These are phyloP conservation scores for Yamadazyma akitaensis DNA, from an alignment of 805 yeast genomes.

Conservation along the genomic window DNA sequence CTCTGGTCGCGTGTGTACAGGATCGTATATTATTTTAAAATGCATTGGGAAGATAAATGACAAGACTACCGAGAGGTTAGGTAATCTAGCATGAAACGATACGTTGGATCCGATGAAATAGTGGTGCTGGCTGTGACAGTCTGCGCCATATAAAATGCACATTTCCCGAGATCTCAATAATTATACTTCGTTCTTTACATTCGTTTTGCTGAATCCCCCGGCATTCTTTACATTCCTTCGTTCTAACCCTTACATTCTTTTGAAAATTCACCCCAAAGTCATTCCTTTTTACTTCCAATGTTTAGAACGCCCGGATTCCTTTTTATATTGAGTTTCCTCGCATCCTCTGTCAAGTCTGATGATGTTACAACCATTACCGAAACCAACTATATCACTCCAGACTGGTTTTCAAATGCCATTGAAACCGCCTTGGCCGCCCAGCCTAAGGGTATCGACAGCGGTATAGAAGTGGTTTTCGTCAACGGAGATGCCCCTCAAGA, in stretches of 20 bases:
- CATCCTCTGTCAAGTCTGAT: slow-evolving; percentile 5
- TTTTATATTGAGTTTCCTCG: slow-evolving; percentile 1
- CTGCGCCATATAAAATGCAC: not conserved
- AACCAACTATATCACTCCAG: slow-evolving; percentile 25
- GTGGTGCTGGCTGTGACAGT: not conserved
- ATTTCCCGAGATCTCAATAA: too few species aligned
- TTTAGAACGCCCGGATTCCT: not conserved
- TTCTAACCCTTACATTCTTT: not conserved
- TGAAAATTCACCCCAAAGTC: not conserved
- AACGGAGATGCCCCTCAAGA: slow-evolving; percentile 14
- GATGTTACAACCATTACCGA: slow-evolving; percentile 21
- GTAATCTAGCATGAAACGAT: not conserved
- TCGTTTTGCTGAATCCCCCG: not conserved
- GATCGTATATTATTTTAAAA: not conserved
- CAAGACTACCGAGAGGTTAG: too few species aligned
- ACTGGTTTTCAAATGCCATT: slow-evolving; percentile 19
- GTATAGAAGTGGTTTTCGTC: slow-evolving; percentile 31
- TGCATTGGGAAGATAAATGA: too few species aligned
- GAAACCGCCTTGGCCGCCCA: slow-evolving; percentile 18
- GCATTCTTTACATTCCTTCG: slow-evolving; percentile 1
- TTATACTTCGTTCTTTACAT: not conserved
- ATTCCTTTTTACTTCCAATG: not conserved
- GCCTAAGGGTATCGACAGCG: slow-evolving; percentile 18
- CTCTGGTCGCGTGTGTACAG: not conserved
- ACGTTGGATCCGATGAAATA: too few species aligned